phyloP scores from a whole-genome alignment of 2,329 filamentous ascomycete genomes.

The Ascochyta clinopodiicola region DNA sequence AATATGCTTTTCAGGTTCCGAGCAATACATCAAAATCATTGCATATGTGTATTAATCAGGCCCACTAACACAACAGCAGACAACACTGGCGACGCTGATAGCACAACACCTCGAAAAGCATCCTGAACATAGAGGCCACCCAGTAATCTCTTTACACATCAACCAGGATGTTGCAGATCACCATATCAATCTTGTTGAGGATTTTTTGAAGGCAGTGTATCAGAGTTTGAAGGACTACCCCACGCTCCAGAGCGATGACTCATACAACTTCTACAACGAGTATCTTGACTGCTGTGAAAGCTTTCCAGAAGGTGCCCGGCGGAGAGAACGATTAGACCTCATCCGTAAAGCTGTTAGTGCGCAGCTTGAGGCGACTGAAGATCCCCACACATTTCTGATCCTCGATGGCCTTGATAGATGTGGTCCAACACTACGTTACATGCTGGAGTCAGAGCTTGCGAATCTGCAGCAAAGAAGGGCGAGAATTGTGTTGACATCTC shows the following conservation, averaged over 20 bases:
- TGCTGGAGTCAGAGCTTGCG: conserved; percentile 22
- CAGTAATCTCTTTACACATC: conserved; percentile 5
- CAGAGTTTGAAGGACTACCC: not conserved
- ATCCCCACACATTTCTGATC: conserved; percentile 19
- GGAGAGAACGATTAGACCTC: not conserved
- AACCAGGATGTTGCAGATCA: conserved; percentile 1
- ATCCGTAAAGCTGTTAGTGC: conserved; percentile 18
- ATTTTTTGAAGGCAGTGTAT: conserved; percentile 15
- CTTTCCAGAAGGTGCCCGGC: conserved; percentile 1
- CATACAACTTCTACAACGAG: conserved; percentile 3
- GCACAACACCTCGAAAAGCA: not conserved
- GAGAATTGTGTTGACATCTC: conserved; percentile 26
- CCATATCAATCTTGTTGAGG: conserved; percentile 17
- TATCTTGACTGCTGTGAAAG: not conserved
- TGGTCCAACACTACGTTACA: conserved; percentile 15
- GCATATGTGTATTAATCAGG: not conserved
- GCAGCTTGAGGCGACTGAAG: conserved; percentile 7
- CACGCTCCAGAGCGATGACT: not conserved
- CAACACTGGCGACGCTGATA: conserved; percentile 7
- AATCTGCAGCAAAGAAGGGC: conserved; percentile 12
- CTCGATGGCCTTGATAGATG: conserved; percentile 30
- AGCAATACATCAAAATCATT: too few species aligned
- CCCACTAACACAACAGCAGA: not conserved
- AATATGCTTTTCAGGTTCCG: too few species aligned
- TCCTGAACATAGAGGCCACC: not conserved